Evolutionary conservation across 768 basidiomycete species (phyloP).

Genomic region (Basidioascus undulatus): DNA sequence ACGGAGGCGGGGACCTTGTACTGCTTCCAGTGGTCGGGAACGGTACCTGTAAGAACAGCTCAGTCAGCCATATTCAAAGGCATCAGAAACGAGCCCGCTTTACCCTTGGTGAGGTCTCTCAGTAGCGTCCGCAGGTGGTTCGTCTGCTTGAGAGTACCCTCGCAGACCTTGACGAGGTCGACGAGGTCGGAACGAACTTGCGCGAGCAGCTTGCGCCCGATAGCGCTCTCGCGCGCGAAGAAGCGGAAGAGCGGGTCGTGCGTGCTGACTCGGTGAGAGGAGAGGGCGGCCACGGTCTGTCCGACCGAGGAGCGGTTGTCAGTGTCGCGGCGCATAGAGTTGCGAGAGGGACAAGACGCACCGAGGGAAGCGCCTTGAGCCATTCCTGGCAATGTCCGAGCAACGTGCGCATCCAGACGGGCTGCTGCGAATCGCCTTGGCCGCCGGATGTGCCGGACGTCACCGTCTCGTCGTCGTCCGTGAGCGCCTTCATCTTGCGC

Average conservation of each 20-base stretch:
- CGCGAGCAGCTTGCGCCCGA: slow-evolving; percentile 52
- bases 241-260: slow-evolving; percentile 69
- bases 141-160: slow-evolving; percentile 75
- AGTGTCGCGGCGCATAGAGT: slow-evolving; percentile 6
- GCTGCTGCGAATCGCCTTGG: slow-evolving; percentile 43
- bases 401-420: slow-evolving; percentile 82
- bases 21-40: slow-evolving; percentile 64
- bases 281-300: slow-evolving; percentile 37
- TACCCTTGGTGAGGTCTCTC: slow-evolving; percentile 73
- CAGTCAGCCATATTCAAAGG: background rate
- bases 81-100: slow-evolving; percentile 7
- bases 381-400: slow-evolving; percentile 63
- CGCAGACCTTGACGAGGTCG: slow-evolving; percentile 60
- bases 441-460: slow-evolving; percentile 23
- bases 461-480: slow-evolving; percentile 59
- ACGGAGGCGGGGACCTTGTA: slow-evolving; percentile 69
- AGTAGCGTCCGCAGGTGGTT: slow-evolving; percentile 83
- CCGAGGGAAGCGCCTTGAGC: slow-evolving; percentile 50
- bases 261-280: slow-evolving; percentile 31
- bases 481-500: slow-evolving; percentile 72
- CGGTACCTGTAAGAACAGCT: slow-evolving; percentile 34
- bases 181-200: slow-evolving; percentile 58
- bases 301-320: background rate
- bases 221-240: slow-evolving; percentile 64
- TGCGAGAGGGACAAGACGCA: slow-evolving; percentile 19